Conservation (phyloP, 495 filamentous ascomycete species). For the Paragyromitra xinjiangensis region DNA sequence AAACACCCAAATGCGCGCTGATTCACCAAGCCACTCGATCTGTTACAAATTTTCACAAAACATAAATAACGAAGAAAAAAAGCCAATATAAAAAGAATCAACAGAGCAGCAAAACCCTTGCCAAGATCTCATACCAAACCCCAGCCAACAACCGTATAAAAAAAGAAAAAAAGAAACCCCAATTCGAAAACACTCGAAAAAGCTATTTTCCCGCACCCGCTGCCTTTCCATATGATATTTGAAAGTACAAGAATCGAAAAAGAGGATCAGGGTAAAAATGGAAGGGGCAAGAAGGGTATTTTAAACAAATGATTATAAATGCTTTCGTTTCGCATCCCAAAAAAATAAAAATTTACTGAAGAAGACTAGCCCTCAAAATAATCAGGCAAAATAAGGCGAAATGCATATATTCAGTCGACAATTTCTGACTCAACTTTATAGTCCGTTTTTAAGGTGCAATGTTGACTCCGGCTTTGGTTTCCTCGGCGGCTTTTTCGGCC, state of each 20-base stretch:
- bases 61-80: constrained; percentile 44
- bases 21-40: constrained; percentile 19
- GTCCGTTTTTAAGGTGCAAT: constrained; percentile 35
- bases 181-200: constrained; percentile 46
- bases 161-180: constrained; percentile 43
- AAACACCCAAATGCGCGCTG: constrained; percentile 33
- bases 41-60: constrained; percentile 39
- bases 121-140: constrained; percentile 50
- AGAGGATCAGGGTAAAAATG: constrained; percentile 37
- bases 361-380: constrained; percentile 47
- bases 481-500: constrained; percentile 36
- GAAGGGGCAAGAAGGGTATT: constrained; percentile 44
- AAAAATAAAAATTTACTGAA: constrained; percentile 55
- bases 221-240: constrained; percentile 50
- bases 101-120: constrained; percentile 45
- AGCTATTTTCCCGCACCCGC: constrained; percentile 50
- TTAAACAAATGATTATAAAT: constrained; percentile 56
- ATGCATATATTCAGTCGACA: constrained; percentile 14
- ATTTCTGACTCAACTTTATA: constrained; percentile 21
- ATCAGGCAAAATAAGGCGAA: constrained; percentile 46
- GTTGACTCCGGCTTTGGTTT: constrained; percentile 29
- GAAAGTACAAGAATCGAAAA: constrained; percentile 53
- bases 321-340: constrained; percentile 50
- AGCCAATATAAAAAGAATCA: constrained; percentile 44
- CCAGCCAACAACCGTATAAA: constrained; percentile 48